These are phyloP conservation scores for Arctium minus DNA, from an alignment of 129 eudicot genomes.

Conservation along the genomic window DNA sequence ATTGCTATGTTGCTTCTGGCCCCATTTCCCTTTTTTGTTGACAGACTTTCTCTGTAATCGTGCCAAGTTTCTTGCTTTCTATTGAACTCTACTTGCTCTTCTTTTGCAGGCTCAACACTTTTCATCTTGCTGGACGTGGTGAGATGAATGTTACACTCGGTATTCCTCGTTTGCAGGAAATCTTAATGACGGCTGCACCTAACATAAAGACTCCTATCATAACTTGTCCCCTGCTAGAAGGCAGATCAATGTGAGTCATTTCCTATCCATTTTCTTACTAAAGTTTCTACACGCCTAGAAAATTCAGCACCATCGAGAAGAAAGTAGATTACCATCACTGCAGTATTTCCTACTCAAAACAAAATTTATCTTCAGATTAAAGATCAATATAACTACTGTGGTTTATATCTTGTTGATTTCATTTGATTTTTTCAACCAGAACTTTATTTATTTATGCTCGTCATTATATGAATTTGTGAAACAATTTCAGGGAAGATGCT, in stretches of 20 bases:
- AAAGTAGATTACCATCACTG: no score
- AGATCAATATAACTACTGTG: no score
- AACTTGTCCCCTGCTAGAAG: conserved; percentile 75
- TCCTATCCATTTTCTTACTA: neutral
- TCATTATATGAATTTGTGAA: neutral
- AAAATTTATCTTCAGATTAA: no score
- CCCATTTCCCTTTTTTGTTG: no score
- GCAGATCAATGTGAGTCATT: conserved; percentile 57
- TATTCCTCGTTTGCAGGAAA: conserved; percentile 97
- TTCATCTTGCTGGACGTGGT: conserved; percentile 99
- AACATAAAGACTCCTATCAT: conserved; percentile 86
- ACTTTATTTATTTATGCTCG: no score
- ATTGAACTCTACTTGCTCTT: neutral
- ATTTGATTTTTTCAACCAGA: no score
- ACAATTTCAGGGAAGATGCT: conserved; percentile 68
- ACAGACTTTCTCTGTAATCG: neutral
- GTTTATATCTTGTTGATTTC: no score
- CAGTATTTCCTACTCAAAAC: neutral
- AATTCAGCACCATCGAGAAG: neutral
- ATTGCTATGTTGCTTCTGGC: no score
- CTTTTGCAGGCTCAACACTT: conserved; percentile 77
- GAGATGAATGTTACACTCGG: conserved; percentile 99
- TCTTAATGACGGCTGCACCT: conserved; percentile 79
- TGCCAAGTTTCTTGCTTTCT: neutral
- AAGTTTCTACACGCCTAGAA: neutral